Conservation (phyloP, 805 yeast species). For the Tetrapisispora taiwanensis region DNA sequence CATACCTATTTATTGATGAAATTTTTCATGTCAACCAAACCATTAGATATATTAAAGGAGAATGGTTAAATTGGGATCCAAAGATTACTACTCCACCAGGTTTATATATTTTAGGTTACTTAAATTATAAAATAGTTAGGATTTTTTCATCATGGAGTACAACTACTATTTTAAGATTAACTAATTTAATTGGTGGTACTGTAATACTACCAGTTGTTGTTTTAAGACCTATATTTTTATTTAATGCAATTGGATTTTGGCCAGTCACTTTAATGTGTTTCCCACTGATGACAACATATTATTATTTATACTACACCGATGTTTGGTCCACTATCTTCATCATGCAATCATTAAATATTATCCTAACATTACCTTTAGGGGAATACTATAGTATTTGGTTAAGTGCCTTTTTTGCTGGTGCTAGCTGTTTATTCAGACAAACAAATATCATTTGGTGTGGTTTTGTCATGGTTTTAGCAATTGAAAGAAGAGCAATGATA, state of each 20-base stretch:
- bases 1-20: constrained; percentile 46
- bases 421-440: constrained; percentile 72
- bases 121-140: constrained; percentile 24
- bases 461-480: constrained; percentile 43
- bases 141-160: constrained; percentile 20
- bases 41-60: constrained; percentile 48
- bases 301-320: constrained; percentile 81
- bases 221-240: constrained; percentile 30
- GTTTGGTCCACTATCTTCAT: constrained; percentile 79
- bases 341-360: constrained; percentile 43
- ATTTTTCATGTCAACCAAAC: constrained; percentile 80
- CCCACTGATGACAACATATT: constrained; percentile 67
- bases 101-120: constrained; percentile 44
- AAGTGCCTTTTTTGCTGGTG: constrained; percentile 47
- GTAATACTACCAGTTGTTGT: constrained; percentile 42
- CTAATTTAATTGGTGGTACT: constrained; percentile 61
- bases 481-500: constrained; percentile 42
- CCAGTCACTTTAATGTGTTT: constrained; percentile 37
- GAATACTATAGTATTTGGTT: constrained; percentile 28
- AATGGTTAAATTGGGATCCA: constrained; percentile 65
- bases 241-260: constrained; percentile 37
- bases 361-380: constrained; percentile 32
- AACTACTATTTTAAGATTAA: constrained; percentile 37
- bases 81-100: constrained; percentile 98
- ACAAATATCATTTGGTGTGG: constrained; percentile 85